Percentiles rank a stretch among this genome's conserved stretches.
These are phyloP conservation scores for Hypomyces perniciosus DNA, from an alignment of 2,329 filamentous ascomycete species.

Conservation along the genomic window DNA sequence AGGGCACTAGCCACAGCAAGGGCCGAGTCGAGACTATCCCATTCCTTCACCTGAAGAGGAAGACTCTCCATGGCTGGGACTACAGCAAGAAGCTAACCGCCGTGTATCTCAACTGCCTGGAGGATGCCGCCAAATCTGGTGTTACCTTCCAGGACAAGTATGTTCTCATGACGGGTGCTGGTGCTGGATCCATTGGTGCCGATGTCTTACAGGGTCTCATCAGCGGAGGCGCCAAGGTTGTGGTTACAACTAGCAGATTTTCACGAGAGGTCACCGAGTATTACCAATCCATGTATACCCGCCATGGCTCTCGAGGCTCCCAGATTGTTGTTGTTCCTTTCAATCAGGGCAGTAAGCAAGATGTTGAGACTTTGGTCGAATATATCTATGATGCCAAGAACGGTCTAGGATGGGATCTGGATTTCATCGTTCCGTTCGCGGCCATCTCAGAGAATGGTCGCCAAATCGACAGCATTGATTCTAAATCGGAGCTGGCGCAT, in stretches of 20 bases:
- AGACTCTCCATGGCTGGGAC: slow-evolving; percentile 91
- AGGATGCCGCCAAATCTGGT: slow-evolving; percentile 79
- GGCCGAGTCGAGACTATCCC: slow-evolving; percentile 96
- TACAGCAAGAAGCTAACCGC: slow-evolving; percentile 99
- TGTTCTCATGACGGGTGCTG: slow-evolving; percentile 95
- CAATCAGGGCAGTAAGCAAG: slow-evolving; percentile 98
- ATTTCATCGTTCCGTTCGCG: slow-evolving; percentile 92
- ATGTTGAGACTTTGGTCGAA: slow-evolving; percentile 86
- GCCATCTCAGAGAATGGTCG: slow-evolving; percentile 97
- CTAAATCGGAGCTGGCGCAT: slow-evolving; percentile 94
- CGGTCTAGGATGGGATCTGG: slow-evolving; percentile 95
- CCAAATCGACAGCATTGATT: slow-evolving; percentile 94
- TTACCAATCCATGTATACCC: slow-evolving; percentile 97
- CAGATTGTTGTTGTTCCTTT: slow-evolving; percentile 98
- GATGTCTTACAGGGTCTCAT: slow-evolving; percentile 94
- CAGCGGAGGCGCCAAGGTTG: slow-evolving; percentile 91
- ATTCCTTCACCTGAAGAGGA: slow-evolving; percentile 94
- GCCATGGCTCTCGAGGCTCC: slow-evolving; percentile 86
- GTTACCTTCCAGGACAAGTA: slow-evolving; percentile 94
- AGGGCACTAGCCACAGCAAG: slow-evolving; percentile 57
- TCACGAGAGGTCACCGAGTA: slow-evolving; percentile 98
- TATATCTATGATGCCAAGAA: slow-evolving; percentile 98
- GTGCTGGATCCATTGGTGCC: slow-evolving; percentile 94
- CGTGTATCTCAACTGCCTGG: slow-evolving; percentile 84
- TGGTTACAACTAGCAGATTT: slow-evolving; percentile 95